These are phyloP conservation scores for Didymella pinodella DNA, from an alignment of 2,329 filamentous ascomycete genomes.

Conservation along the genomic window DNA sequence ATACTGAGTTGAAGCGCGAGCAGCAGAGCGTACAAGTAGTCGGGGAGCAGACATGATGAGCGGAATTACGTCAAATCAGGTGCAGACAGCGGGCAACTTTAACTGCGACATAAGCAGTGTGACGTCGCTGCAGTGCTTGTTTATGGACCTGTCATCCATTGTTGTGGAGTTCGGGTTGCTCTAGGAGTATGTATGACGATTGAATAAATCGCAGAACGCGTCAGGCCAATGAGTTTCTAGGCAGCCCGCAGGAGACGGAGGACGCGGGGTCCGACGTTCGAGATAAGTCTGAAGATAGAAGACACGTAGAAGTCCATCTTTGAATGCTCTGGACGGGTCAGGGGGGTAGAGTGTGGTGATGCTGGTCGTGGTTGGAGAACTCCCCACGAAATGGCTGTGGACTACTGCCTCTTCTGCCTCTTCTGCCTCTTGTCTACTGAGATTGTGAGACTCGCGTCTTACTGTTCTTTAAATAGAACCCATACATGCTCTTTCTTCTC, in stretches of 20 bases:
- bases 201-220: constrained; percentile 25
- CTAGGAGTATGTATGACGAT: constrained; percentile 38
- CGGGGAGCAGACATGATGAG: constrained; percentile 27
- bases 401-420: too few species aligned
- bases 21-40: constrained; percentile 29
- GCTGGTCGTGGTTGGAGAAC: neutral
- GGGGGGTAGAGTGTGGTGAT: neutral
- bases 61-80: constrained; percentile 15
- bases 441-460: too few species aligned
- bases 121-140: constrained; percentile 29
- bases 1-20: constrained; percentile 4
- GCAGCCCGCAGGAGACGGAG: constrained; percentile 8
- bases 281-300: neutral
- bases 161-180: constrained; percentile 23
- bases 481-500: too few species aligned
- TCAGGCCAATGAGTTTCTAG: constrained; percentile 26
- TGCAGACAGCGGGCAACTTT: constrained; percentile 7
- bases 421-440: too few species aligned
- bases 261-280: constrained; percentile 11
- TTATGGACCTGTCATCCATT: constrained; percentile 20
- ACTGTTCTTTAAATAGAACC: too few species aligned
- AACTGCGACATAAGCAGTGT: constrained; percentile 21
- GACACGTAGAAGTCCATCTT: neutral
- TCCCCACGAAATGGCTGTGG: neutral
- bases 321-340: neutral